Base-by-base conservation (phyloP, 1,284 basidiomycete species). In the Cutaneotrichosporon cutaneum region DNA sequence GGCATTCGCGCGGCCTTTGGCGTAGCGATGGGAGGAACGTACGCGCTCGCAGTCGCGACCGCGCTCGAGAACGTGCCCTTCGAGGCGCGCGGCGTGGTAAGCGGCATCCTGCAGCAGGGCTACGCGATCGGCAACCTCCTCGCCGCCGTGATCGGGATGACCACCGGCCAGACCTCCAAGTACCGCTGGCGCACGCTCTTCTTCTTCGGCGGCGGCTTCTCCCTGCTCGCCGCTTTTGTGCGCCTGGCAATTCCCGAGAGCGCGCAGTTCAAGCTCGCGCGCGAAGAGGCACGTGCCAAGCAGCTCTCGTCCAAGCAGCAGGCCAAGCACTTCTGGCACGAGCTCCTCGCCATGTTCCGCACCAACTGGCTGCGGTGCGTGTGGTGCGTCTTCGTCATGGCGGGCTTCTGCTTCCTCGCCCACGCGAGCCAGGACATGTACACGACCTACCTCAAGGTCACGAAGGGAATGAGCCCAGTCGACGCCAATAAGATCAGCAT, bases 361-460 rank as follows among this genome's bases (percentile, higher is more conserved):
- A 78, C 71, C 2, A 89, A 96, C 75, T 95, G 70, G 92, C 70
- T 87, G 10, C 77, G 90, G 22, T 92, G 88, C 76, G 86, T 95
- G 61, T 96, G 93, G 72, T 89, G 89, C 0, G 68, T 83, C 59
- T 60, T 79, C 16, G 68, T 80, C 58, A 81, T 81, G 79, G 77
- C 69, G 85, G 88, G 89, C 9, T 93, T 96, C 85, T 96, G 94
- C 82, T 96, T 96, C 82, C 82, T 93, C 65, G 90, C 88, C 3
- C 65, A 67, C 60, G 65, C 61, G 1, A 90, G 88, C 62, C 89
- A 90, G 61, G 82, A 78, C 72, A 70, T 65, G 62, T 66, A 63
- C 62, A 62, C 68, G 1, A 66, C 65, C 2, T 72, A 72, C 56
- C 61, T 70, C 36, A 61, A 68, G 54, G 60, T 39, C 7, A 64